phyloP scores from a whole-genome alignment of 2,329 filamentous ascomycete genomes.

The Pseudogymnoascus sp. region DNA sequence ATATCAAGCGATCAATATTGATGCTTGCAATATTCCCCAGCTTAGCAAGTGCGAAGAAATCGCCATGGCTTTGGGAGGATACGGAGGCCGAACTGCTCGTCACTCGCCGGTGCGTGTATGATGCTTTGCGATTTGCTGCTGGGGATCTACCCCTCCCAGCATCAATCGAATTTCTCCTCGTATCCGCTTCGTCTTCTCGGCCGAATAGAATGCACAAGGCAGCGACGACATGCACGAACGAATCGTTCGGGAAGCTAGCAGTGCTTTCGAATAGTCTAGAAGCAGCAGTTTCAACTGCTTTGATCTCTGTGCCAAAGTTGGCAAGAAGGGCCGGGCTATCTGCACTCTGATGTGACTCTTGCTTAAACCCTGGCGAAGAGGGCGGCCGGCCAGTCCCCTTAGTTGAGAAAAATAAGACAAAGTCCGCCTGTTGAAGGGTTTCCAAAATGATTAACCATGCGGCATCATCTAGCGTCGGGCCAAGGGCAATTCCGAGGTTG shows the following conservation, averaged over 20 bases:
- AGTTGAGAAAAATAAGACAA: slow-evolving; percentile 60
- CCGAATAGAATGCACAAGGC: slow-evolving; percentile 68
- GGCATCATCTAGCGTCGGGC: slow-evolving; percentile 66
- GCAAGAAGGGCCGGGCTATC: slow-evolving; percentile 38
- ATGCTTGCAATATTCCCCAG: slow-evolving; percentile 64
- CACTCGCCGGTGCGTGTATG: slow-evolving; percentile 28
- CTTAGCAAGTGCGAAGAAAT: slow-evolving; percentile 64
- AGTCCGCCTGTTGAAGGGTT: slow-evolving; percentile 85
- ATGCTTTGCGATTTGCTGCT: slow-evolving; percentile 22
- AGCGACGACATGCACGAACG: slow-evolving; percentile 69
- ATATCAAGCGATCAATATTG: slow-evolving; percentile 67
- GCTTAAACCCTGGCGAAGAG: slow-evolving; percentile 40
- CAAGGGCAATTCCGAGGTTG: slow-evolving; percentile 92
- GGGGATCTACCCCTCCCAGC: slow-evolving; percentile 11
- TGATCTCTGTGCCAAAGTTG: slow-evolving; percentile 72
- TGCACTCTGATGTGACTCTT: slow-evolving; percentile 34
- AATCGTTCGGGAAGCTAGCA: slow-evolving; percentile 74
- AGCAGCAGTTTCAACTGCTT: slow-evolving; percentile 82
- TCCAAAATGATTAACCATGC: slow-evolving; percentile 91
- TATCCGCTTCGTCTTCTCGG: slow-evolving; percentile 22
- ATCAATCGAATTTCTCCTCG: slow-evolving; percentile 21
- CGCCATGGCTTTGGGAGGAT: slow-evolving; percentile 50
- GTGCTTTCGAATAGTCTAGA: slow-evolving; percentile 86
- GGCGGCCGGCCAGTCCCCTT: slow-evolving; percentile 46
- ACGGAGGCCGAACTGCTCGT: slow-evolving; percentile 41